Base-by-base conservation (phyloP, 495 filamentous ascomycete species). In the Penicillium chermesinum region DNA sequence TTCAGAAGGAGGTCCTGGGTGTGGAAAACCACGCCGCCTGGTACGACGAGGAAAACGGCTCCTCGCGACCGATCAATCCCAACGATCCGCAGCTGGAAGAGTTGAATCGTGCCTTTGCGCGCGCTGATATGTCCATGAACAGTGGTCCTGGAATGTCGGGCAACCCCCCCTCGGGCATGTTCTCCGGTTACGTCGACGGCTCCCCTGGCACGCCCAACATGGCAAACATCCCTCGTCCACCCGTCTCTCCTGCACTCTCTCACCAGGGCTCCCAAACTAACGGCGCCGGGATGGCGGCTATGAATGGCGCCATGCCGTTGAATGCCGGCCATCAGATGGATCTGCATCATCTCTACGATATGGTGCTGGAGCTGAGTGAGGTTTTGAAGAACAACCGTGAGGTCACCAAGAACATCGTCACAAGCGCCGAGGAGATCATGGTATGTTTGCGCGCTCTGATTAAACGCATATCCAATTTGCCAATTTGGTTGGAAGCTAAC, bases 301-400 rank as follows among this genome's bases (percentile, higher is more conserved):
- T 78, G 63, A 79, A 80, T 49, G 53, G 72, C 14, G 66, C 62
- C 16, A 62, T 81, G 41, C 83, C 86, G 15, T 84, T 84, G 59
- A 85, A 84, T 46, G 87, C 87, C 17, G 88, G 88, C 15, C 87
- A 91, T 57, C 86, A 91, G 69, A 86, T 87, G 70, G 89, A 95
- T 62, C 79, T 93, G 50, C 88, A 89, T 59, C 84, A 88, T 62
- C 79, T 95, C 36, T 90, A 89, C 62, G 77, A 82, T 38, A 85
- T 90, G 79, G 85, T 95, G 14, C 75, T 90, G 47, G 85, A 91
- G 61, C 70, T 95, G 53, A 87, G 84, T 49, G 79, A 83, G 18
- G 78, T 88, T 48, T 74, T 91, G 15, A 82, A 83, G 56, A 80
- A 85, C 35, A 95, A 93, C 63, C 80, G 87, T 44, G 83, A 85